Evolutionary conservation across 176 grass and related monocot genomes (phyloP).

Genomic region (Phyllostachys edulis): DNA sequence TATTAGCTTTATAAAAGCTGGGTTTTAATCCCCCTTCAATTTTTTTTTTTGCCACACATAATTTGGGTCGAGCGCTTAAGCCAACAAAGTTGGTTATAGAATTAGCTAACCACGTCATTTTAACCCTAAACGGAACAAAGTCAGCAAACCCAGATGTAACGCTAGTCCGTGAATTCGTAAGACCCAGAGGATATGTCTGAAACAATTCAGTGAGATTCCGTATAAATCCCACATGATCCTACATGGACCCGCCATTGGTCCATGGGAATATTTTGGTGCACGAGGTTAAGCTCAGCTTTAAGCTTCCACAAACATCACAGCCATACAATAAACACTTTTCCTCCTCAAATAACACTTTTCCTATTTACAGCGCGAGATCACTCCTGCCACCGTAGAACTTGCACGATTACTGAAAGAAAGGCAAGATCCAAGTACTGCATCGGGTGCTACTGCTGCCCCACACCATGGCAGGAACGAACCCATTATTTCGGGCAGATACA

Average conservation of each 20-base stretch:
- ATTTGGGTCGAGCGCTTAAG: too few species aligned
- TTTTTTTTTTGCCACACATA: too few species aligned
- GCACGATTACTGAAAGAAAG: neutral
- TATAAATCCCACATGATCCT: slow-evolving; percentile 1
- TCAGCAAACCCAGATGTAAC: too few species aligned
- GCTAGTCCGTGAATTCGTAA: neutral
- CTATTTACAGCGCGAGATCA: neutral
- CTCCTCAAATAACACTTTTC: neutral
- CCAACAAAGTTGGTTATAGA: too few species aligned
- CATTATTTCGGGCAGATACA: neutral
- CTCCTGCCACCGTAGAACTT: neutral
- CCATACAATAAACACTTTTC: neutral
- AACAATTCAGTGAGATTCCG: neutral
- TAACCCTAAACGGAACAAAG: neutral
- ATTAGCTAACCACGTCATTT: too few species aligned
- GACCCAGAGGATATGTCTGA: neutral
- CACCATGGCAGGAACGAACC: neutral
- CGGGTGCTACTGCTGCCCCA: neutral
- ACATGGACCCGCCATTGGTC: neutral
- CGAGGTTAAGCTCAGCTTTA: neutral
- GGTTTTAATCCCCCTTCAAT: too few species aligned
- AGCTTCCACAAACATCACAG: neutral
- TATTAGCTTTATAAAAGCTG: too few species aligned
- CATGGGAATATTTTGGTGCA: neutral
- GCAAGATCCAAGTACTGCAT: neutral